Conservation (phyloP, 345 rosid genomes). For the Euphorbia pulcherrima region DNA sequence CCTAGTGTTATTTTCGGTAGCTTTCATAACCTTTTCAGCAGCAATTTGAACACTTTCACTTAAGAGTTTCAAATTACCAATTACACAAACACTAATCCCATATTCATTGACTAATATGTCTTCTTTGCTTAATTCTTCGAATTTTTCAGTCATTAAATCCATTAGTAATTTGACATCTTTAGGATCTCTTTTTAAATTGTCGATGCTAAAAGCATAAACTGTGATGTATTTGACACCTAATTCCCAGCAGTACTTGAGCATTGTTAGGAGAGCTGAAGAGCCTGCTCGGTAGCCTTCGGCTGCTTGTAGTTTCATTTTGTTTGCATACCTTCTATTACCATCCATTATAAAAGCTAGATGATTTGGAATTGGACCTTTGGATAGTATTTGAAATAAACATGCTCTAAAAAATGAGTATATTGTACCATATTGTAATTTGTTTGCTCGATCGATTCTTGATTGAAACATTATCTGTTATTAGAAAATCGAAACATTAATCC, state of each 20-base stretch:
- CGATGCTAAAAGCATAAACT: slow-evolving; percentile 66
- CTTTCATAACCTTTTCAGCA: slow-evolving; percentile 51
- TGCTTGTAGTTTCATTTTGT: slow-evolving; percentile 34
- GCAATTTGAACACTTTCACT: slow-evolving; percentile 41
- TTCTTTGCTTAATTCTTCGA: slow-evolving; percentile 44
- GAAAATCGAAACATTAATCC: too few relatives aligned
- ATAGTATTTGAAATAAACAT: slow-evolving; percentile 40
- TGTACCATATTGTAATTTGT: not conserved
- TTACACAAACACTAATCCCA: slow-evolving; percentile 45
- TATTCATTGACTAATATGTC: slow-evolving; percentile 53
- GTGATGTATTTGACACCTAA: slow-evolving; percentile 57
- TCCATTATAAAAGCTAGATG: slow-evolving; percentile 75
- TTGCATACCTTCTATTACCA: slow-evolving; percentile 51
- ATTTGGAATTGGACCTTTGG: slow-evolving; percentile 45
- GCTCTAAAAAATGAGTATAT: slow-evolving; percentile 28
- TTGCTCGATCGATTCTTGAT: not conserved
- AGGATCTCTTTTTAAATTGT: slow-evolving; percentile 66
- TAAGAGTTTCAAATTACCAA: slow-evolving; percentile 51
- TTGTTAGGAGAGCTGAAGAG: slow-evolving; percentile 40
- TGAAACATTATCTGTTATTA: not conserved
- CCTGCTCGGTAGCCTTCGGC: slow-evolving; percentile 59
- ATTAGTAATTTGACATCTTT: slow-evolving; percentile 56
- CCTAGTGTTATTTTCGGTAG: slow-evolving; percentile 40
- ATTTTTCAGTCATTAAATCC: slow-evolving; percentile 77
- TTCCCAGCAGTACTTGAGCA: slow-evolving; percentile 65